phyloP scores from a whole-genome alignment of 2,329 filamentous ascomycete species.

The Colletotrichum melonis region DNA sequence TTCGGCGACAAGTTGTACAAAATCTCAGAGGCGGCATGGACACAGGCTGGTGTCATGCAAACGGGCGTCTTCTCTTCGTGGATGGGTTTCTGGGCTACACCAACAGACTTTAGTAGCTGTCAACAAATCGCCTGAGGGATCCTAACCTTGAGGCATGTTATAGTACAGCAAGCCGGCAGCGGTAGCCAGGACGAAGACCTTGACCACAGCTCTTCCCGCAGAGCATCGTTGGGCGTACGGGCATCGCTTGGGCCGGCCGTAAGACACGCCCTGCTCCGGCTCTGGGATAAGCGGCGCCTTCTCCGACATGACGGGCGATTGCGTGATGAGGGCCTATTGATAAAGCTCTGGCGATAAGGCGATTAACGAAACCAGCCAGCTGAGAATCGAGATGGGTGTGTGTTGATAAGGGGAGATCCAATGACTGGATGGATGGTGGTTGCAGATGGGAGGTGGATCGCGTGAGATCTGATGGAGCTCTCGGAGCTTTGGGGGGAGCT shows the following conservation, averaged over 20 bases:
- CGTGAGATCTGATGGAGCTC: neutral
- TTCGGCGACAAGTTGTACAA: slow-evolving; percentile 47
- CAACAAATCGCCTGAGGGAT: accelerated
- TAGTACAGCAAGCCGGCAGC: slow-evolving; percentile 23
- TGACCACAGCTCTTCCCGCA: slow-evolving; percentile 5
- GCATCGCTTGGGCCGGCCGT: slow-evolving; percentile 12
- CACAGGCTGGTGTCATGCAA: slow-evolving; percentile 43
- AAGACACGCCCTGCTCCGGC: neutral
- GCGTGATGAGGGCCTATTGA: neutral
- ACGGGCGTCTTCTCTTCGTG: slow-evolving; percentile 29
- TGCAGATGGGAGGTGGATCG: neutral
- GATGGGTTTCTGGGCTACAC: slow-evolving; percentile 2
- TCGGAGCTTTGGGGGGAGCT: slow-evolving; percentile 16
- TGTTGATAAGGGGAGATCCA: neutral
- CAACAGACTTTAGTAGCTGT: neutral
- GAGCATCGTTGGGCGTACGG: slow-evolving; percentile 25
- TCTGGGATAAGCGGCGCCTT: slow-evolving; percentile 24
- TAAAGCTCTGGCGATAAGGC: neutral
- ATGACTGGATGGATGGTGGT: neutral
- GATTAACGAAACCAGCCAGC: slow-evolving; percentile 23
- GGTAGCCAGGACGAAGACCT: slow-evolving; percentile 16
- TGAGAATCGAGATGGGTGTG: slow-evolving; percentile 22
- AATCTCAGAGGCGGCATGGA: slow-evolving; percentile 46
- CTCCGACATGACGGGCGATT: slow-evolving; percentile 16
- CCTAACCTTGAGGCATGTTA: slow-evolving; percentile 8